Conservation (phyloP, 768 basidiomycete species). For the Calocera cornea region DNA sequence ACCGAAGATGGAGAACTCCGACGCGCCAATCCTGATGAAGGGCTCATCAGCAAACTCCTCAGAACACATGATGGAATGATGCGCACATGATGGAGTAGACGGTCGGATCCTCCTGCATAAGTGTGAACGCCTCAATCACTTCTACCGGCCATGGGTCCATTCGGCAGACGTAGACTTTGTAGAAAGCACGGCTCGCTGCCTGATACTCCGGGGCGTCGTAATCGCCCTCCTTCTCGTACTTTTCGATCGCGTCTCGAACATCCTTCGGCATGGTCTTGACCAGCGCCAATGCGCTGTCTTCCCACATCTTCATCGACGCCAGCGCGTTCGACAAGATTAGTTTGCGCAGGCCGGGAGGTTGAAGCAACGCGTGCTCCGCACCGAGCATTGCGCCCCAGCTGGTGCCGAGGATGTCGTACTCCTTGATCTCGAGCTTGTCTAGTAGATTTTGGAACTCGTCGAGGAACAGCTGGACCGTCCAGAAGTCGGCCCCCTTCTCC, state of each 20-base stretch:
- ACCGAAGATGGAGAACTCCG: constrained; percentile 30
- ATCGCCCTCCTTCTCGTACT: background rate
- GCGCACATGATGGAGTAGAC: constrained; percentile 7
- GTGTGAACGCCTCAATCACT: background rate
- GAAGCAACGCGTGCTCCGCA: constrained; percentile 4
- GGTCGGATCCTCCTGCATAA: constrained; percentile 4
- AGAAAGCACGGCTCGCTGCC: constrained; percentile 5
- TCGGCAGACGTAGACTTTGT: background rate
- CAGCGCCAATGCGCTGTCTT: background rate
- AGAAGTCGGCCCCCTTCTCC: constrained; percentile 9
- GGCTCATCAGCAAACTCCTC: no score
- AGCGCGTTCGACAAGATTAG: constrained; percentile 3
- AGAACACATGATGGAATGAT: no score
- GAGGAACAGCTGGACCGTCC: constrained; percentile 10
- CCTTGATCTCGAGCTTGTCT: constrained; percentile 4
- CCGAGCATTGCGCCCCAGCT: constrained; percentile 10
- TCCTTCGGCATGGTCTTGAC: background rate
- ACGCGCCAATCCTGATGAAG: constrained; percentile 21
- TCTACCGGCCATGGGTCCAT: constrained; percentile 4
- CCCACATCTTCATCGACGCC: constrained; percentile 5
- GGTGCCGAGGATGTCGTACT: constrained; percentile 7
- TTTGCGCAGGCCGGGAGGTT: constrained; percentile 4
- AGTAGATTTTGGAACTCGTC: constrained; percentile 10
- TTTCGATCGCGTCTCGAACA: constrained; percentile 5
- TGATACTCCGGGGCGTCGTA: background rate